Evolutionary conservation across 768 basidiomycete species (phyloP).

Genomic region (Leucocoprinus leucothites): DNA sequence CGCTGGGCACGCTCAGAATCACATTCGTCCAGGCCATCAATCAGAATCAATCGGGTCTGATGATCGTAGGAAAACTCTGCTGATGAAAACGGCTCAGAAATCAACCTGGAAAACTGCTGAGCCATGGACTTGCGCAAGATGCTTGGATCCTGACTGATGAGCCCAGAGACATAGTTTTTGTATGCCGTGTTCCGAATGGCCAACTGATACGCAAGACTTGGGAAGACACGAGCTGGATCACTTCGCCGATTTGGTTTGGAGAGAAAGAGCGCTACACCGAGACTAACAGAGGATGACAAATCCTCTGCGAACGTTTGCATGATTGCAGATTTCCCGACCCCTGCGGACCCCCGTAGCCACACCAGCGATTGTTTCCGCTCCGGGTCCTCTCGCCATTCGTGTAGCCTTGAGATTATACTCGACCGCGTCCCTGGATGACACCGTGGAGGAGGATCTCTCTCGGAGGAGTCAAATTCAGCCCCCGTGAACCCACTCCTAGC

Average conservation of each 20-base stretch:
- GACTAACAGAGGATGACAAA: background rate
- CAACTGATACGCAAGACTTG: background rate
- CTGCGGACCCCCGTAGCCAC: background rate
- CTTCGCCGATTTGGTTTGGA: background rate
- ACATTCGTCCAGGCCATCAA: constrained; percentile 1
- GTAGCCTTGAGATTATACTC: background rate
- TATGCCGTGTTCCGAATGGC: background rate
- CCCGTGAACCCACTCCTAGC: background rate
- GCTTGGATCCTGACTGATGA: background rate
- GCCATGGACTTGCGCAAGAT: background rate
- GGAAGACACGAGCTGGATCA: background rate
- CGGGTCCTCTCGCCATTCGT: background rate
- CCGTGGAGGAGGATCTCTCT: constrained; percentile 1
- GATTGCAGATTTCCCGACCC: constrained; percentile 7
- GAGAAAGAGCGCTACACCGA: constrained; percentile 2
- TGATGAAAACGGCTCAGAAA: background rate
- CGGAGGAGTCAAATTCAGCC: constrained; percentile 1
- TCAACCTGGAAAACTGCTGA: background rate
- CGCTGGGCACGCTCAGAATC: background rate
- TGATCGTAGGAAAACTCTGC: no score
- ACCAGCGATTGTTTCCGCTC: background rate
- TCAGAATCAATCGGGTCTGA: background rate
- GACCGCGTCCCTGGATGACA: constrained; percentile 1
- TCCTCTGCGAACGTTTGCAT: constrained; percentile 1
- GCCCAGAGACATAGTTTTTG: background rate